Evolutionary conservation across 208 protist genomes (phyloP).

Genomic region (Acanthamoeba healyi): DNA sequence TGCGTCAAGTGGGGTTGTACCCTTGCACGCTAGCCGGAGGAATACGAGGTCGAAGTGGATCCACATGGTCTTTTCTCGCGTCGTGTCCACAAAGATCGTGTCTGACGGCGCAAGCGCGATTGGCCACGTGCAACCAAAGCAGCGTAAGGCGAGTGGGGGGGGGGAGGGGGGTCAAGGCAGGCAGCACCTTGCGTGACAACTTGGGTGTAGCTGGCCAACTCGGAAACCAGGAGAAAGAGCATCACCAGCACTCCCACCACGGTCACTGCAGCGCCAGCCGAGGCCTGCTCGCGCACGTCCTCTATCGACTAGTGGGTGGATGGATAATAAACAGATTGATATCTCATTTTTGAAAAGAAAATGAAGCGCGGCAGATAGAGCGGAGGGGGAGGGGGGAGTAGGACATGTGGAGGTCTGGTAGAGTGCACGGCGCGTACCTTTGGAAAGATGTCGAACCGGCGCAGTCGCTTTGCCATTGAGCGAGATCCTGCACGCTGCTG

Average conservation of each 20-base stretch:
- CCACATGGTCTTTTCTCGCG: background rate
- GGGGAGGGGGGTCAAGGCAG: background rate
- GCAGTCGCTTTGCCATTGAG: background rate
- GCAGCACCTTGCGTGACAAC: background rate
- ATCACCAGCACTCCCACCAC: background rate
- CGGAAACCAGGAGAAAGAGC: background rate
- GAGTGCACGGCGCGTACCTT: background rate
- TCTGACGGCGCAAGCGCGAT: background rate
- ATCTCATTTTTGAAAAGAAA: background rate
- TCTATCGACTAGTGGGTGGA: background rate
- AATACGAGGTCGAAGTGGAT: background rate
- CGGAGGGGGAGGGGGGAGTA: too few species aligned
- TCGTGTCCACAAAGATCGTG: constrained; percentile 45
- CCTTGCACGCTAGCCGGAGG: background rate
- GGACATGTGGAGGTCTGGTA: background rate
- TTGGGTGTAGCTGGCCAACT: background rate
- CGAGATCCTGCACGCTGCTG: background rate
- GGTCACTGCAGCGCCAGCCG: background rate
- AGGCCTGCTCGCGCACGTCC: background rate
- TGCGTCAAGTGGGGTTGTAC: background rate
- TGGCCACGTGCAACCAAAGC: too few species aligned
- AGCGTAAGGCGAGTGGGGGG: background rate
- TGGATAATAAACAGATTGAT: too few species aligned
- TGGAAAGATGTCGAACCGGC: background rate
- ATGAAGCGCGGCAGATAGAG: background rate